These are phyloP conservation scores for Saturnispora sanitii DNA, from an alignment of 805 yeast species.

Conservation along the genomic window DNA sequence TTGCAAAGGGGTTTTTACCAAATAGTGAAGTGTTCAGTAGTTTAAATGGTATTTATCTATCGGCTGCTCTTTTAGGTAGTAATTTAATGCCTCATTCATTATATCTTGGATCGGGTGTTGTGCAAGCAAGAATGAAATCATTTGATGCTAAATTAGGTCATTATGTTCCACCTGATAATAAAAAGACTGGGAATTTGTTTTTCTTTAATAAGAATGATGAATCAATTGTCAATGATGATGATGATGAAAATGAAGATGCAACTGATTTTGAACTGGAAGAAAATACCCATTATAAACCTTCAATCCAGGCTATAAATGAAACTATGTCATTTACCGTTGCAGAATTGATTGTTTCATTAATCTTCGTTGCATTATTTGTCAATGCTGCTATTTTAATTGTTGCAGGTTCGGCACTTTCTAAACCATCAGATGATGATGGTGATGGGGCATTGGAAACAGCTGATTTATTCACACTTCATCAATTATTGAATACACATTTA, in stretches of 20 bases:
- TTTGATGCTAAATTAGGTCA: slow-evolving; percentile 62
- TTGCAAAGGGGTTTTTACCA: slow-evolving; percentile 63
- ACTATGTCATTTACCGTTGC: slow-evolving; percentile 73
- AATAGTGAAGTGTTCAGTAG: slow-evolving; percentile 34
- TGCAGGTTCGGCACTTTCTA: slow-evolving; percentile 74
- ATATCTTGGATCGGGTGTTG: slow-evolving; percentile 81
- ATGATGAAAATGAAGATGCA: slow-evolving; percentile 32
- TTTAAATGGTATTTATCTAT: slow-evolving; percentile 62
- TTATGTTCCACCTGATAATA: slow-evolving; percentile 31
- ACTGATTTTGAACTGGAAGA: slow-evolving; percentile 8
- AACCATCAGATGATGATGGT: slow-evolving; percentile 31
- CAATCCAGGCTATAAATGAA: slow-evolving; percentile 69
- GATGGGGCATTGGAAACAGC: slow-evolving; percentile 63
- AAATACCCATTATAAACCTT: slow-evolving; percentile 46
- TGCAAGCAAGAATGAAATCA: slow-evolving; percentile 74
- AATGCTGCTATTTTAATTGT: slow-evolving; percentile 84
- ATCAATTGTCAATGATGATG: slow-evolving; percentile 27
- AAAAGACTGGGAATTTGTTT: slow-evolving; percentile 13
- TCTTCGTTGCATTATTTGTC: slow-evolving; percentile 86
- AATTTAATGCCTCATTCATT: slow-evolving; percentile 94
- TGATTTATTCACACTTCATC: slow-evolving; percentile 72
- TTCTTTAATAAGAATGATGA: slow-evolving; percentile 21
- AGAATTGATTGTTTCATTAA: slow-evolving; percentile 71
- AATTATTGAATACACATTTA: slow-evolving; percentile 55
- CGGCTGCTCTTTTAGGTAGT: slow-evolving; percentile 85